These are phyloP conservation scores for Onygena corvina DNA, from an alignment of 2,329 filamentous ascomycete species.

Conservation along the genomic window DNA sequence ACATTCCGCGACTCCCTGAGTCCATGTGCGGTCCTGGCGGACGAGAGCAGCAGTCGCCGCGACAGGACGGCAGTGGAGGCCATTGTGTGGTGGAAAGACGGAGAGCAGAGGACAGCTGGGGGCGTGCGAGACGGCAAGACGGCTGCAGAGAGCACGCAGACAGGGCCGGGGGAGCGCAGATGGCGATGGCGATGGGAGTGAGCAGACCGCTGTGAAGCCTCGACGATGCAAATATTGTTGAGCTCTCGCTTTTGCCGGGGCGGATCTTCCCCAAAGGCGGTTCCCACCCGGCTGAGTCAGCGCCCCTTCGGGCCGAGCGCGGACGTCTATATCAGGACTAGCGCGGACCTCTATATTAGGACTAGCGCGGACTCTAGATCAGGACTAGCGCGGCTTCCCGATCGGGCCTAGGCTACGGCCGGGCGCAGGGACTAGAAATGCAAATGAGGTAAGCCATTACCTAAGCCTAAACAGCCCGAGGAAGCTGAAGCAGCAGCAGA, in stretches of 20 bases:
- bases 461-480: too few relatives aligned
- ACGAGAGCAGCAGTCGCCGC: slow-evolving; percentile 34
- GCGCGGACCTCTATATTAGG: too few relatives aligned
- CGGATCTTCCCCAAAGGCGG: neutral
- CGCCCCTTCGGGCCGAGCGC: too few relatives aligned
- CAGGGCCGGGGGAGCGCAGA: neutral
- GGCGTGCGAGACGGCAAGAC: neutral
- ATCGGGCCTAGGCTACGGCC: too few relatives aligned
- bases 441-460: too few relatives aligned
- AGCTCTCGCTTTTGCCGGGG: slow-evolving; percentile 2
- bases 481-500: too few relatives aligned
- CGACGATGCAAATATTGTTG: slow-evolving; percentile 5
- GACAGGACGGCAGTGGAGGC: slow-evolving; percentile 39
- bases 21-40: slow-evolving; percentile 30
- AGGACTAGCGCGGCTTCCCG: neutral
- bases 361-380: too few relatives aligned
- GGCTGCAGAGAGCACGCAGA: neutral
- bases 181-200: neutral
- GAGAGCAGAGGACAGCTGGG: neutral
- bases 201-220: neutral
- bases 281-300: too few relatives aligned
- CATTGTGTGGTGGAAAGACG: slow-evolving; percentile 9
- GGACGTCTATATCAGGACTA: too few relatives aligned
- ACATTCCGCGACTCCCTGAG: slow-evolving; percentile 37
- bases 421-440: too few relatives aligned